A percentile compares a stretch with the other conserved stretches of the same genome.
Conservation (phyloP, 1,284 basidiomycete genomes). For the Anthracocystis walkeri region DNA sequence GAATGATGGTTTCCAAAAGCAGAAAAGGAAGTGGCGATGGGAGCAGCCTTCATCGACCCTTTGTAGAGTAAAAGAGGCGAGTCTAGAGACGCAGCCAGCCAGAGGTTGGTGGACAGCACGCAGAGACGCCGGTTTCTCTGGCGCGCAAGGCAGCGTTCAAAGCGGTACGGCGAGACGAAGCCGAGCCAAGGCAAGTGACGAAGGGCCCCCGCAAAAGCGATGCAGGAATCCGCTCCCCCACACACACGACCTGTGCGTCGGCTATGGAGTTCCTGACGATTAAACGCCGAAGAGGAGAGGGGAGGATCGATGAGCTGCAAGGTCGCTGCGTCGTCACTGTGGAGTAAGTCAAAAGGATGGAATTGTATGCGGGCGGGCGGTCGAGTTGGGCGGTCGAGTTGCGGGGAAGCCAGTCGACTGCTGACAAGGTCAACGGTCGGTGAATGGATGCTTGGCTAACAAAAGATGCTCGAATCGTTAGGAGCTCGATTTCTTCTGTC, state of each 20-base stretch:
- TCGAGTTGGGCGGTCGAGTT: neutral
- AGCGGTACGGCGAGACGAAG: neutral
- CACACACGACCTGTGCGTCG: neutral
- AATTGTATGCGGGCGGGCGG: constrained; percentile 1
- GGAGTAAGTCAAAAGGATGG: neutral
- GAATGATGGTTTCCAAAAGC: neutral
- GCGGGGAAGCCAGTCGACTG: neutral
- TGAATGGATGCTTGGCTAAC: too few species aligned
- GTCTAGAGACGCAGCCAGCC: neutral
- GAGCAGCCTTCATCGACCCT: neutral
- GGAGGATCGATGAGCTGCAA: neutral
- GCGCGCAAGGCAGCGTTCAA: constrained; percentile 4
- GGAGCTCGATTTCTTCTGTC: too few species aligned
- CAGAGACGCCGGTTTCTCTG: neutral
- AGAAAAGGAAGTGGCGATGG: neutral
- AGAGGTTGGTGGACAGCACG: neutral
- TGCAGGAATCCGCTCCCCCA: neutral
- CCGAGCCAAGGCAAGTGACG: neutral
- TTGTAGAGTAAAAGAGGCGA: too few species aligned
- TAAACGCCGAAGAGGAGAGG: neutral
- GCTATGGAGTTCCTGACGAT: neutral
- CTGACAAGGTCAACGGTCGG: neutral
- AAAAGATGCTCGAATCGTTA: too few species aligned
- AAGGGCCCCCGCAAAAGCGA: too few species aligned
- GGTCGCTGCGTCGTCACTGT: neutral